Conservation (phyloP, 345 rosid species). For the Pistacia atlantica region DNA sequence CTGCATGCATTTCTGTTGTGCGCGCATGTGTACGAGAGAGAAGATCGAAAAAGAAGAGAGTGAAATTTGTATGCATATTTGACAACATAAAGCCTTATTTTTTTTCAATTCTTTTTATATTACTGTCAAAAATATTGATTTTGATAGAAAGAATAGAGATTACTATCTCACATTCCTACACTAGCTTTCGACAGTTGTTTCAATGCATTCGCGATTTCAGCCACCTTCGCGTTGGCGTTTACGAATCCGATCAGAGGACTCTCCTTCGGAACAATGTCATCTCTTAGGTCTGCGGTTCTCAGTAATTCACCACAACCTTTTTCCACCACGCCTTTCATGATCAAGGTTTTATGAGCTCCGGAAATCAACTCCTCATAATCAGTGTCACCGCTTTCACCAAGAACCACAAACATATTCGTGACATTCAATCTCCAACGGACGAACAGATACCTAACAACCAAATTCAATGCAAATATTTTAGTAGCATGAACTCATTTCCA, state of each 20-base stretch:
- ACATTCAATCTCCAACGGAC: slow-evolving; percentile 54
- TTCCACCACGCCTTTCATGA: slow-evolving; percentile 58
- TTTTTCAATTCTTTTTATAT: no score
- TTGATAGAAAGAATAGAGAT: neutral
- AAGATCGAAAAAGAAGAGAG: no score
- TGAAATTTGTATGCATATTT: no score
- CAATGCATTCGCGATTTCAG: slow-evolving; percentile 58
- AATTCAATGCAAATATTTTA: neutral
- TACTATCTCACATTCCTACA: slow-evolving; percentile 23
- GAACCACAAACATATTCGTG: slow-evolving; percentile 78
- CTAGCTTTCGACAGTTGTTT: slow-evolving; percentile 54
- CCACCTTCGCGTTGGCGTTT: slow-evolving; percentile 43
- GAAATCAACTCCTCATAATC: slow-evolving; percentile 85
- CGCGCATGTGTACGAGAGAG: no score
- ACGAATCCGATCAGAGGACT: slow-evolving; percentile 60
- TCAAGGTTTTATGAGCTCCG: slow-evolving; percentile 67
- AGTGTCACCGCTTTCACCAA: slow-evolving; percentile 86
- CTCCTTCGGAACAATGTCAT: slow-evolving; percentile 69
- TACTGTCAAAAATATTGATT: no score
- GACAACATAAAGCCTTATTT: no score
- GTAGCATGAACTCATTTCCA: neutral
- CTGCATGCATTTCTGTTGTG: no score
- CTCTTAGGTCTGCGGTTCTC: slow-evolving; percentile 57
- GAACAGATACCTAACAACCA: slow-evolving; percentile 62
- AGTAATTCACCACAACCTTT: slow-evolving; percentile 70